Conservation (phyloP, 2,329 filamentous ascomycete species). For the Alternaria infectoria region DNA sequence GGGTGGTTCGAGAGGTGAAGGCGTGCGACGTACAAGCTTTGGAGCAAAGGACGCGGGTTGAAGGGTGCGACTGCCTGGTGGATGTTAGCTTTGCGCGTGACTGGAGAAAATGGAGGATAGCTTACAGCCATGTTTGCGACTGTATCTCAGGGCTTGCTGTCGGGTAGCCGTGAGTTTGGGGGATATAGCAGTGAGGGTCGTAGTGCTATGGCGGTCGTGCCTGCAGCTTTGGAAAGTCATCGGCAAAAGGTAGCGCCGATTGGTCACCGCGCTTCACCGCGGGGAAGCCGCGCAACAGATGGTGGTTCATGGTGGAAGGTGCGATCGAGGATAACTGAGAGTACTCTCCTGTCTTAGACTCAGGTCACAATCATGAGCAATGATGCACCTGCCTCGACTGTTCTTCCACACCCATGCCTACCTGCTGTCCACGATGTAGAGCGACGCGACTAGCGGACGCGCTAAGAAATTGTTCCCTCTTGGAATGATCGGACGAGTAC, state of each 20-base stretch:
- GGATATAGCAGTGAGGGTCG: neutral
- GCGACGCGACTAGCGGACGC: conserved; percentile 10
- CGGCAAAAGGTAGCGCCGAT: conserved; percentile 20
- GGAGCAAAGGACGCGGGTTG: conserved; percentile 96
- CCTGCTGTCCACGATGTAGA: neutral
- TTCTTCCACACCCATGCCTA: neutral
- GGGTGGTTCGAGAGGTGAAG: neutral
- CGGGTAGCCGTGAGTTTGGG: neutral
- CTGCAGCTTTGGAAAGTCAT: conserved; percentile 19
- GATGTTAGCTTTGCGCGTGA: conserved; percentile 21
- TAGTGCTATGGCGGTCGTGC: conserved; percentile 6
- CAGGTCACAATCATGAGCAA: neutral
- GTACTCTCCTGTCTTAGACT: neutral
- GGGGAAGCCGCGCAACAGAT: conserved; percentile 6
- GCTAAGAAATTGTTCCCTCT: conserved; percentile 9
- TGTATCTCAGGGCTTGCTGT: neutral
- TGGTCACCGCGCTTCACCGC: conserved; percentile 3
- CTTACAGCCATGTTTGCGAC: conserved; percentile 50
- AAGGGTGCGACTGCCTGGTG: conserved; percentile 72
- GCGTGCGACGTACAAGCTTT: conserved; percentile 73
- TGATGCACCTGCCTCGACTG: too few species aligned
- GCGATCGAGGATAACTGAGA: neutral
- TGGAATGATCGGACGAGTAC: neutral
- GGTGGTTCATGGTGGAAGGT: neutral
- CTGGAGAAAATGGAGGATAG: neutral